Conservation (phyloP, 2,329 filamentous ascomycete genomes). For the Alternaria gansuensis region DNA sequence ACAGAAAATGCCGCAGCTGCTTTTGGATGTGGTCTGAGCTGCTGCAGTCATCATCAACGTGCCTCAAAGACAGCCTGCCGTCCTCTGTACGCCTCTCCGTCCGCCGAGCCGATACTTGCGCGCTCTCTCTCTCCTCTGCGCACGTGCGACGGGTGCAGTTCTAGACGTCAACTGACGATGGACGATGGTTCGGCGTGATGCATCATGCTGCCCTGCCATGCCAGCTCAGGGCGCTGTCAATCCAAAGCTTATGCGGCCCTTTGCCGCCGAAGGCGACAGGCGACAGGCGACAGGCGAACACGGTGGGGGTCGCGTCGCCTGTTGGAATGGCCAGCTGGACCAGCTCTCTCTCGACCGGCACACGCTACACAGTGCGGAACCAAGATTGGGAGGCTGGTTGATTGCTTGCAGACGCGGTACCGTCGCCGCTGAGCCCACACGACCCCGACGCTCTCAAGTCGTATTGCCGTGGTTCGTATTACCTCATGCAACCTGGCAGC, state of each 20-base stretch:
- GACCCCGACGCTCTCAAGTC: not conserved
- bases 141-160: constrained; percentile 4
- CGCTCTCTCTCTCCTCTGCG: constrained; percentile 7
- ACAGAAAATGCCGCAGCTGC: constrained; percentile 32
- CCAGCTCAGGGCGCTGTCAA: constrained; percentile 15
- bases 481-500: constrained; percentile 18
- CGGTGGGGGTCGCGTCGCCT: constrained; percentile 23
- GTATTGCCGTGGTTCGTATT: constrained; percentile 24
- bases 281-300: constrained; percentile 22
- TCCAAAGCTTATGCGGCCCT: constrained; percentile 23
- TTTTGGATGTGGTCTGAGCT: constrained; percentile 17
- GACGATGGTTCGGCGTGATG: constrained; percentile 12
- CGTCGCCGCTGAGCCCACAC: not conserved
- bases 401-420: constrained; percentile 5
- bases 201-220: constrained; percentile 9
- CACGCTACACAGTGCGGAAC: constrained; percentile 9
- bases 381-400: constrained; percentile 5
- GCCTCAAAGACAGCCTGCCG: constrained; percentile 13
- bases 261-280: constrained; percentile 29
- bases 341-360: constrained; percentile 18
- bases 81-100: constrained; percentile 12
- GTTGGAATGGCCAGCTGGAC: constrained; percentile 8
- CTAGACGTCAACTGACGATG: constrained; percentile 7
- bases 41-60: constrained; percentile 23
- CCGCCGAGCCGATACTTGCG: constrained; percentile 17